Evolutionary conservation across 2,329 filamentous ascomycete species (phyloP).

Genomic region (Botrytis porri): DNA sequence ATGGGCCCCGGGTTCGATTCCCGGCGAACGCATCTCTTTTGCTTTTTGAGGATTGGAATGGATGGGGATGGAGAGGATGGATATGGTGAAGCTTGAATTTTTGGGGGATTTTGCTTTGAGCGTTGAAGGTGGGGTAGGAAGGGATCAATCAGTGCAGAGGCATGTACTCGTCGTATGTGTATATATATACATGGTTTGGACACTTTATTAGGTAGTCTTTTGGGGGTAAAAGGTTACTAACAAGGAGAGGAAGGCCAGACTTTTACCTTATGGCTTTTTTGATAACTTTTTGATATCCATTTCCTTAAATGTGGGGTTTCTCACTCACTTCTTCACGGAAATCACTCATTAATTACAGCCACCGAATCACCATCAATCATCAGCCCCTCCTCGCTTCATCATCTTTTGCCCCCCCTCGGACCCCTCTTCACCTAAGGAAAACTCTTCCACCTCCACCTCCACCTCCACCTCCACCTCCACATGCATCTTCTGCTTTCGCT

Average conservation of each 20-base stretch:
- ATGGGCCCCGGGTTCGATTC: slow-evolving; percentile 6
- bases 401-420: neutral
- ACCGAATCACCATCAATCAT: neutral
- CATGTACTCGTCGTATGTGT: too few relatives aligned
- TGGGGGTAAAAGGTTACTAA: neutral
- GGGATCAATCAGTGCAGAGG: too few relatives aligned
- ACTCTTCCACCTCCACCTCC: neutral
- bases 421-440: neutral
- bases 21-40: neutral
- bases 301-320: too few relatives aligned
- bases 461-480: neutral
- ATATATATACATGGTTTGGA: neutral
- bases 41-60: too few relatives aligned
- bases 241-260: too few relatives aligned
- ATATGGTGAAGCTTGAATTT: neutral
- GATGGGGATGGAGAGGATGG: too few relatives aligned
- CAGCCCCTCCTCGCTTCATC: neutral
- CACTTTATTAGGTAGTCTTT: neutral
- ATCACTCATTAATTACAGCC: neutral
- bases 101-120: neutral
- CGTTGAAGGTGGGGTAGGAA: neutral
- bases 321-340: too few relatives aligned
- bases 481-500: neutral
- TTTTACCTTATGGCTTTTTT: too few relatives aligned
- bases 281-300: too few relatives aligned